Conservation (phyloP, 169 alveolate species). For the Eimeria brunetti region DNA sequence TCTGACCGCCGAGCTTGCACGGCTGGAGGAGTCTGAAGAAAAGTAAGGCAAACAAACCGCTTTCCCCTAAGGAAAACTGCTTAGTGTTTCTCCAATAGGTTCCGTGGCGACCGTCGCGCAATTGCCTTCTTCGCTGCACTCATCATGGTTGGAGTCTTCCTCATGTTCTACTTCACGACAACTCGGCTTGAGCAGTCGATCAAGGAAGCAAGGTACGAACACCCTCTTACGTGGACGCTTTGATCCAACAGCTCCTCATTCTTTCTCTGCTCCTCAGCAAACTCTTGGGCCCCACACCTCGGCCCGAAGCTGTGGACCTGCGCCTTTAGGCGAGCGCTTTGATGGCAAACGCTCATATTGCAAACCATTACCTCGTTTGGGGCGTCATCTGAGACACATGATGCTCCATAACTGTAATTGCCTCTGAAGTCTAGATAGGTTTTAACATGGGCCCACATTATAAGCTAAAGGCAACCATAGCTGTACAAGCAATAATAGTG, state of each 20-base stretch:
- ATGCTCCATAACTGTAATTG: not conserved
- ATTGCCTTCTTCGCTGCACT: slow-evolving; percentile 59
- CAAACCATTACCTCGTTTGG: slow-evolving; percentile 12
- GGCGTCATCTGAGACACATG: not conserved
- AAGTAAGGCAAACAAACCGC: not conserved
- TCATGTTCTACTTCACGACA: slow-evolving; percentile 66
- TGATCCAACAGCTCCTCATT: not conserved
- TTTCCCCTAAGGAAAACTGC: not conserved
- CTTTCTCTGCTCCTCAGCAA: not conserved
- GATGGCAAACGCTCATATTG: not conserved
- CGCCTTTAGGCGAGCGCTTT: slow-evolving; percentile 51
- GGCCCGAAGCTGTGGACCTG: slow-evolving; percentile 66
- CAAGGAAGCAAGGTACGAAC: slow-evolving; percentile 43
- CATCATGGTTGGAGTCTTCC: slow-evolving; percentile 58
- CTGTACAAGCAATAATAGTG: not conserved
- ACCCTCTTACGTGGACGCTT: not conserved
- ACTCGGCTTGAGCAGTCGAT: slow-evolving; percentile 52
- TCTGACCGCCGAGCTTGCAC: slow-evolving; percentile 71
- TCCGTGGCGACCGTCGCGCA: slow-evolving; percentile 60
- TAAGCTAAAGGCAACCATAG: not conserved
- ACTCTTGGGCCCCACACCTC: slow-evolving; percentile 55
- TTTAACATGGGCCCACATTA: not conserved
- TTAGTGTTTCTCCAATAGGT: not conserved
- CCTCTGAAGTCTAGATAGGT: not conserved
- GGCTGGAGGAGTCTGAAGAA: slow-evolving; percentile 56